Evolutionary conservation across 371 early-diverging fungal genomes (phyloP).

Genomic region (Haplosporangium sp.): DNA sequence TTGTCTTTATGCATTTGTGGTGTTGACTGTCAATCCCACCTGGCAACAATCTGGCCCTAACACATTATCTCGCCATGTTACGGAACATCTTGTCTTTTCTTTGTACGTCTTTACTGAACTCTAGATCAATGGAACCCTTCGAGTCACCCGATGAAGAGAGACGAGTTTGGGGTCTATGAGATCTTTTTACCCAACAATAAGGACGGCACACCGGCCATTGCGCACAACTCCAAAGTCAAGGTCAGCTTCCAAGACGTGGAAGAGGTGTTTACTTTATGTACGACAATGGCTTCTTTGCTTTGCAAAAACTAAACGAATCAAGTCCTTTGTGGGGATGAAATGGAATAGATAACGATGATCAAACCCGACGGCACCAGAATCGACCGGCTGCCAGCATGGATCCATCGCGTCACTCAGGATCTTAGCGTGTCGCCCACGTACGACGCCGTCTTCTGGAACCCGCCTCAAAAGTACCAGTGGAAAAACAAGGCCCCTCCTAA

Average conservation of each 20-base stretch:
- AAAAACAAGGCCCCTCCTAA: slow-evolving; percentile 76
- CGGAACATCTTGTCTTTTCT: background rate
- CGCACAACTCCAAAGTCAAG: slow-evolving; percentile 91
- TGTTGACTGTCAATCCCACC: background rate
- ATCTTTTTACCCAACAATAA: slow-evolving; percentile 70
- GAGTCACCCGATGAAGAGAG: slow-evolving; percentile 80
- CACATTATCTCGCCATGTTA: background rate
- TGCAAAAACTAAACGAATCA: background rate
- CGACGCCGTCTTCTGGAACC: slow-evolving; percentile 95
- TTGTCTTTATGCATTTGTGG: background rate
- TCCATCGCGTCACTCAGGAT: slow-evolving; percentile 87
- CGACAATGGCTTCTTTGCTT: background rate
- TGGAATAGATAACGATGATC: slow-evolving; percentile 75
- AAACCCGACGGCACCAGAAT: slow-evolving; percentile 81
- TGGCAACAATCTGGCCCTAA: background rate
- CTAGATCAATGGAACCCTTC: slow-evolving; percentile 62
- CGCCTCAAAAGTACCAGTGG: slow-evolving; percentile 77
- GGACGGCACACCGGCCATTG: slow-evolving; percentile 77
- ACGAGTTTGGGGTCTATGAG: slow-evolving; percentile 86
- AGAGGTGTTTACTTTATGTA: too few relatives aligned
- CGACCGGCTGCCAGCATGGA: slow-evolving; percentile 93
- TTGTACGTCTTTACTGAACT: background rate
- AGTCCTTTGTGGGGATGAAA: background rate
- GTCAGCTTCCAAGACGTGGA: slow-evolving; percentile 43
- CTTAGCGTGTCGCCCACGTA: slow-evolving; percentile 81